Evolutionary conservation across 2,329 filamentous ascomycete species (phyloP), one percentile per base, ranked within the genome.

Genomic region (Microthyrium microscopicum): DNA sequence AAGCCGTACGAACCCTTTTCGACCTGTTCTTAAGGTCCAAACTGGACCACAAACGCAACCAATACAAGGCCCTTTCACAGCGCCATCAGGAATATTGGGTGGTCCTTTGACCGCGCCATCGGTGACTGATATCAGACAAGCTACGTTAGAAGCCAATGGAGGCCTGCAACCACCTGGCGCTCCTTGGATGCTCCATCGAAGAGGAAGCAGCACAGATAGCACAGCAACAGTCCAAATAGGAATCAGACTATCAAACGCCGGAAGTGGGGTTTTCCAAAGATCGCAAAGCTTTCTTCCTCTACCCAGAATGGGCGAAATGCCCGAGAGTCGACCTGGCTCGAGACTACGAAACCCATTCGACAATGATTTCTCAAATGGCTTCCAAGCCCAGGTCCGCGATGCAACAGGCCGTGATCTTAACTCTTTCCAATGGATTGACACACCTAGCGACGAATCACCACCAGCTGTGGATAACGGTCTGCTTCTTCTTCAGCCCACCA

Each of bases 141-240:
- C 47, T n/a, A 52, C 29, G 4, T 25, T 53, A 34, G 45, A 44
- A 22, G n/a, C n/a, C n/a, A n/a, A n/a, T n/a, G n/a, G n/a, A n/a
- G n/a, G n/a, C n/a, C n/a, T n/a, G n/a, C 51, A 48, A 29, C 30
- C 60, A 45, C 43, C 53, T 29, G 47, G 48, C 34, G 8, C 26
- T 31, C 34, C 32, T 7, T 30, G 31, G 31, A n/a, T 50, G 52
- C 46, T 49, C 11, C 67, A 68, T 45, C 56, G 58, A 13, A 63
- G 73, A 28, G 61, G 70, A 38, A 73, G 71, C 4, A 81, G 75
- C 1, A 59, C 72, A 26, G 61, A 60, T 12, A 79, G 75, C 28
- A 69, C 69, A 7, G 73, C 73, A 17, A 80, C 74, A 1, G 74
- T 81, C 8, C 74, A 79, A 46, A 80, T 81, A 33, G 76, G 75